These are phyloP conservation scores for Aspergillus novofumigatus DNA, from an alignment of 2,329 filamentous ascomycete species.

Conservation along the genomic window DNA sequence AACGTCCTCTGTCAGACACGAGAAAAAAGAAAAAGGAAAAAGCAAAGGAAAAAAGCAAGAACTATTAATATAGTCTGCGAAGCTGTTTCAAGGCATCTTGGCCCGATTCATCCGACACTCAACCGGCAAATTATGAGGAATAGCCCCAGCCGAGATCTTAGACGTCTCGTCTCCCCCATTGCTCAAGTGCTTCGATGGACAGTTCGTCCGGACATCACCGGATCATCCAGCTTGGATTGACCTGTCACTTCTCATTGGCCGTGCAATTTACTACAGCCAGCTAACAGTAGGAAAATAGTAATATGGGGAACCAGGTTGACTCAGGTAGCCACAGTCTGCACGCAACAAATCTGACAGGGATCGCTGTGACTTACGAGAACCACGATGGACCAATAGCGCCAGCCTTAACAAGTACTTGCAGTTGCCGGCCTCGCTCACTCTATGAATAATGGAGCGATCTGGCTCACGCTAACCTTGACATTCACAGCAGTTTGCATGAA, in stretches of 20 bases:
- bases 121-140: not conserved
- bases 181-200: not conserved
- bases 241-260: not conserved
- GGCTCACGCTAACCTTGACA: not conserved
- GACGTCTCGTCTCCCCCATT: not conserved
- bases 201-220: constrained; percentile 5
- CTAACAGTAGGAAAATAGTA: not conserved
- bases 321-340: not conserved
- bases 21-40: not conserved
- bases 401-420: not conserved
- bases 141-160: not conserved
- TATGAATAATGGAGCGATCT: not conserved
- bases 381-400: not conserved
- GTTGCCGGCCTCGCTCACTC: not conserved
- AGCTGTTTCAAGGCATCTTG: not conserved
- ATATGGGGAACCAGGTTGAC: not conserved
- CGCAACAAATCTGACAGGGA: not conserved
- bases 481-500: not conserved
- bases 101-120: not conserved
- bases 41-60: not conserved
- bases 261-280: not conserved
- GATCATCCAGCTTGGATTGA: not conserved
- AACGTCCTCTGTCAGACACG: not conserved
- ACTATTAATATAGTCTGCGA: not conserved
- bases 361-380: not conserved